phyloP scores from a whole-genome alignment of 257 asterid genomes.

The Solanum chiquidenum region DNA sequence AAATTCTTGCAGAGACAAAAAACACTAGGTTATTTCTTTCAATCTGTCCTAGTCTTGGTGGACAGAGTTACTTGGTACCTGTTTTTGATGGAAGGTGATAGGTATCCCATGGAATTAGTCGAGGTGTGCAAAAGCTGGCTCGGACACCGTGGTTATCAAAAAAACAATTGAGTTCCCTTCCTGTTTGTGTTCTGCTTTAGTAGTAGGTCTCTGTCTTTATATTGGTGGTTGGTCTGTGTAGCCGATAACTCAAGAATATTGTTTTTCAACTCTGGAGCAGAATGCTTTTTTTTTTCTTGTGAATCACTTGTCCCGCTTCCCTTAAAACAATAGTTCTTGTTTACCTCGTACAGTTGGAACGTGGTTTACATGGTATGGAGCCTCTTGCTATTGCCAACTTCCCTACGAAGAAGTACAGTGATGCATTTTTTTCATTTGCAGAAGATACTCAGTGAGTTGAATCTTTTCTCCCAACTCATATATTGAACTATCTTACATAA shows the following conservation, averaged over 20 bases:
- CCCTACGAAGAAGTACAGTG: constrained; percentile 53
- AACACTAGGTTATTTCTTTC: not conserved
- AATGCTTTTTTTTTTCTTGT: not conserved
- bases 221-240: not conserved
- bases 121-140: not conserved
- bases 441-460: constrained; percentile 70
- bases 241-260: not conserved
- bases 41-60: not conserved
- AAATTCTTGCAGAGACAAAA: not conserved
- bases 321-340: not conserved
- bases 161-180: not conserved
- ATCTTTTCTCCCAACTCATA: not conserved
- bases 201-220: not conserved
- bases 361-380: constrained; percentile 74
- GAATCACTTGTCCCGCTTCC: not conserved
- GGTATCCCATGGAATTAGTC: not conserved
- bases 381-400: constrained; percentile 55
- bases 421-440: constrained; percentile 38
- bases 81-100: not conserved
- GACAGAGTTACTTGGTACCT: not conserved
- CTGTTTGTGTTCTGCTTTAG: not conserved
- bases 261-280: not conserved
- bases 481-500: not conserved
- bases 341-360: constrained; percentile 46
- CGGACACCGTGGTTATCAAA: not conserved